Conservation (phyloP, 1,284 basidiomycete species). For the Malassezia sp. region DNA sequence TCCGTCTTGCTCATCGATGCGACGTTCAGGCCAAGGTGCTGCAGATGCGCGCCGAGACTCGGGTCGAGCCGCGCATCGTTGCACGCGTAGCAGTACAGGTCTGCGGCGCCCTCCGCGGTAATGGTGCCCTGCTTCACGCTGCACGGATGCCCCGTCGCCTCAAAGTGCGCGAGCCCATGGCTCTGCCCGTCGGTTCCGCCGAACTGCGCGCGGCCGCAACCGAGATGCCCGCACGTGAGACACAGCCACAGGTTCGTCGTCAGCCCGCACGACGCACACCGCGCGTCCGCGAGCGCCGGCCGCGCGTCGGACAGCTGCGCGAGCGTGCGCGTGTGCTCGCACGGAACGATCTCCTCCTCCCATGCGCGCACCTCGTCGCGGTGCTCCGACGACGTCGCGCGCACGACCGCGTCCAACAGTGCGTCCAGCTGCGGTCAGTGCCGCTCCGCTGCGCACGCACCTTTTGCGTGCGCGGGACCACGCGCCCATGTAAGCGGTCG, state of each 20-base stretch:
- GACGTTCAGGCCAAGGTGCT: conserved; percentile 77
- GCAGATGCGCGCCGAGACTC: conserved; percentile 63
- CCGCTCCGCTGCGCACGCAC: conserved; percentile 30
- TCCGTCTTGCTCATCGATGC: conserved; percentile 78
- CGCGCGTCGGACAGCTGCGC: conserved; percentile 49
- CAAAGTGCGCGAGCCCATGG: conserved; percentile 73
- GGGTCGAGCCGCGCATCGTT: conserved; percentile 77
- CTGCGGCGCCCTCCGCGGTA: conserved; percentile 82
- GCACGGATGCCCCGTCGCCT: conserved; percentile 65
- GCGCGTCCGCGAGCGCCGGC: conserved; percentile 23
- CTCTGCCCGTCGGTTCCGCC: conserved; percentile 79
- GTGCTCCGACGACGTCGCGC: conserved; percentile 72
- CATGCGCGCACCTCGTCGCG: conserved; percentile 92
- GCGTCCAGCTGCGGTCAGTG: conserved; percentile 45
- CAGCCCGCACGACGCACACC: conserved; percentile 33
- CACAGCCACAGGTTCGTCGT: conserved; percentile 80
- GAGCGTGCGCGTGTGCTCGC: conserved; percentile 73
- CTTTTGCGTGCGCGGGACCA: conserved; percentile 49
- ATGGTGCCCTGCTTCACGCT: conserved; percentile 94
- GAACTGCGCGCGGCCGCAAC: conserved; percentile 77
- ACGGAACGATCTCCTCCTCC: conserved; percentile 83
- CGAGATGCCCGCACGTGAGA: conserved; percentile 76
- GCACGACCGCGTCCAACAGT: conserved; percentile 64
- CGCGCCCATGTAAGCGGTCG: conserved; percentile 50
- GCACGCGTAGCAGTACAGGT: conserved; percentile 88